Conservation (phyloP, 1,284 basidiomycete genomes). For the Moesziomyces sp. region DNA sequence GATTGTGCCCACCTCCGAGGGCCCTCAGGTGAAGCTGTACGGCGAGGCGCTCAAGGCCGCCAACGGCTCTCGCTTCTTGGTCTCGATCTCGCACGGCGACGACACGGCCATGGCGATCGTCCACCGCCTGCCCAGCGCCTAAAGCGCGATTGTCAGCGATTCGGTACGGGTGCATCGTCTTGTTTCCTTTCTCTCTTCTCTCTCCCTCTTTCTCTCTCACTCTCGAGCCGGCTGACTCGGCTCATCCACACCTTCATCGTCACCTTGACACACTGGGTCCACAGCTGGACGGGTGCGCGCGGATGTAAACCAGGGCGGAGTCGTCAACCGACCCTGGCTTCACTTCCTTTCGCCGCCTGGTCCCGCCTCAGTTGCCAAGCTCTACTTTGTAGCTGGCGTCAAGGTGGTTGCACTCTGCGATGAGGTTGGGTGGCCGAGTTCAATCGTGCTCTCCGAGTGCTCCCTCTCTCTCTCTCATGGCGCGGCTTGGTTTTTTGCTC, state of each 20-base stretch:
- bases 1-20: constrained; percentile 77
- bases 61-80: constrained; percentile 80
- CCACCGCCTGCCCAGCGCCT: constrained; percentile 54
- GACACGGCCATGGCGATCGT: constrained; percentile 61
- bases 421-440: neutral
- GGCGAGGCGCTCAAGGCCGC: constrained; percentile 51
- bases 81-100: constrained; percentile 84
- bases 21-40: constrained; percentile 80
- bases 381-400: neutral
- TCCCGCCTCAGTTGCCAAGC: constrained; percentile 20
- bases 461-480: constrained; percentile 3
- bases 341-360: constrained; percentile 22
- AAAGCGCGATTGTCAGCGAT: neutral
- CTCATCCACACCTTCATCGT: constrained; percentile 3
- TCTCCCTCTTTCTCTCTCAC: neutral
- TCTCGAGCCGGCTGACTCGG: constrained; percentile 15
- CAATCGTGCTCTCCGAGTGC: neutral
- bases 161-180: neutral
- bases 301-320: constrained; percentile 28
- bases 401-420: neutral
- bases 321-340: constrained; percentile 46
- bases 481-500: constrained; percentile 1
- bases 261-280: constrained; percentile 17
- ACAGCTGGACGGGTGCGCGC: constrained; percentile 36
- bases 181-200: neutral